phyloP scores from a whole-genome alignment of 2,329 filamentous ascomycete species.

The Fusarium pininemorale region DNA sequence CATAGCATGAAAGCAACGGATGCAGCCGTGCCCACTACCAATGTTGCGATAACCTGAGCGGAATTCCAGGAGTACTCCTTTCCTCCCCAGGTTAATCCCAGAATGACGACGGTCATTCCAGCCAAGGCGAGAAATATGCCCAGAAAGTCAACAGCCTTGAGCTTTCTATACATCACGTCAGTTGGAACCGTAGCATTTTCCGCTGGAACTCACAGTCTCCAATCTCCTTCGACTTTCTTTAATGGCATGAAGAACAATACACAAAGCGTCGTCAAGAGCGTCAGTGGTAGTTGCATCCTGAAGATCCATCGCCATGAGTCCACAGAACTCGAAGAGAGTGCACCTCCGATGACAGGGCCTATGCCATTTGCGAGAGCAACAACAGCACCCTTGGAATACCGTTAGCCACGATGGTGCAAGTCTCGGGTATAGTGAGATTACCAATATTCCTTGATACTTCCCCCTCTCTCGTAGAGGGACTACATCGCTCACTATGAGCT shows the following conservation, averaged over 20 bases:
- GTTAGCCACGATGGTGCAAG: not conserved
- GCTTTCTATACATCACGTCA: conserved; percentile 47
- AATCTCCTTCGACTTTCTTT: conserved; percentile 62
- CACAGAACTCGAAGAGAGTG: conserved; percentile 54
- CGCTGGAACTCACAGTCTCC: conserved; percentile 50
- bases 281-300: conserved; percentile 62
- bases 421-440: conserved; percentile 8
- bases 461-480: conserved; percentile 75
- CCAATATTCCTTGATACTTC: conserved; percentile 73
- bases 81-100: conserved; percentile 68
- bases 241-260: conserved; percentile 66
- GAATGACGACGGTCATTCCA: conserved; percentile 56
- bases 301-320: conserved; percentile 65
- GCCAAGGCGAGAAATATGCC: conserved; percentile 58
- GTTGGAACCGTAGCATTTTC: not conserved
- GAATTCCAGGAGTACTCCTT: conserved; percentile 66
- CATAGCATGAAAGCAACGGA: conserved; percentile 62
- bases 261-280: conserved; percentile 55
- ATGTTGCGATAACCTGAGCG: conserved; percentile 61
- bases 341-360: conserved; percentile 63
- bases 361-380: conserved; percentile 64
- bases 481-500: conserved; percentile 76
- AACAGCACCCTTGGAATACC: conserved; percentile 52
- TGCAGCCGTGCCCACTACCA: conserved; percentile 59
- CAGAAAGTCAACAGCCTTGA: conserved; percentile 61